A percentile compares a stretch with the other conserved stretches of the same genome.
Evolutionary conservation across 768 basidiomycete genomes (phyloP).

Genomic region (Glaciozyma martinii): DNA sequence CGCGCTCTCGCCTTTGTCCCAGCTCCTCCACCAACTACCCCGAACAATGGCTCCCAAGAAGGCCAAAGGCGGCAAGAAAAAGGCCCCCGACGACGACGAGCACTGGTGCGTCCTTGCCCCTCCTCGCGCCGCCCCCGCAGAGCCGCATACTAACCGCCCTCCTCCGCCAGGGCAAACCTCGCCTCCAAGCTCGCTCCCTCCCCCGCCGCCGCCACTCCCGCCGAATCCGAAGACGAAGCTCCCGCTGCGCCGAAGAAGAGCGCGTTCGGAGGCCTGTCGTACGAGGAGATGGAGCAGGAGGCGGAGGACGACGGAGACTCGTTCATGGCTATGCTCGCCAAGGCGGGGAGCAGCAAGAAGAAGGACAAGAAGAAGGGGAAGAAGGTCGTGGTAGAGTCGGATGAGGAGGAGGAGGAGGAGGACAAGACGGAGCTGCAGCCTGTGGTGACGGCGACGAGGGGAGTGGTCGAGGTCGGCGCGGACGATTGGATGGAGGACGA

Average conservation of each 20-base stretch:
- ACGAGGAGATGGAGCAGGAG: conserved; percentile 21
- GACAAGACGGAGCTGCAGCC: conserved; percentile 41
- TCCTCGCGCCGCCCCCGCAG: background rate
- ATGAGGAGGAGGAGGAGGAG: conserved; percentile 33
- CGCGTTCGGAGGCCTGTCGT: background rate
- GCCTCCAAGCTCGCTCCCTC: background rate
- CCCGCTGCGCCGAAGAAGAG: background rate
- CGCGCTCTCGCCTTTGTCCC: background rate
- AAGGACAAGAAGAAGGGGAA: conserved; percentile 36
- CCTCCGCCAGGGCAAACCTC: conserved; percentile 1
- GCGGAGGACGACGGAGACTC: conserved; percentile 19
- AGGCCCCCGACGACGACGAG: background rate
- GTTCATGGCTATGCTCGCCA: conserved; percentile 23
- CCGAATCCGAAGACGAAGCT: conserved; percentile 1
- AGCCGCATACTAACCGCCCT: background rate
- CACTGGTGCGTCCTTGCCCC: background rate
- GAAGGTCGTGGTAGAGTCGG: conserved; percentile 25
- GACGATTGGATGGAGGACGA: conserved; percentile 68
- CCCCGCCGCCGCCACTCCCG: background rate
- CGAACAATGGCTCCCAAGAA: conserved; percentile 4
- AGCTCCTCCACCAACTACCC: background rate
- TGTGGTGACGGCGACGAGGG: conserved; percentile 18
- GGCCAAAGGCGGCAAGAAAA: background rate
- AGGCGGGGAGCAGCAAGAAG: conserved; percentile 35
- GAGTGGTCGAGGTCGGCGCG: conserved; percentile 49